phyloP scores from a whole-genome alignment of 2,329 filamentous ascomycete species.

The Trichophyton rubrum region DNA sequence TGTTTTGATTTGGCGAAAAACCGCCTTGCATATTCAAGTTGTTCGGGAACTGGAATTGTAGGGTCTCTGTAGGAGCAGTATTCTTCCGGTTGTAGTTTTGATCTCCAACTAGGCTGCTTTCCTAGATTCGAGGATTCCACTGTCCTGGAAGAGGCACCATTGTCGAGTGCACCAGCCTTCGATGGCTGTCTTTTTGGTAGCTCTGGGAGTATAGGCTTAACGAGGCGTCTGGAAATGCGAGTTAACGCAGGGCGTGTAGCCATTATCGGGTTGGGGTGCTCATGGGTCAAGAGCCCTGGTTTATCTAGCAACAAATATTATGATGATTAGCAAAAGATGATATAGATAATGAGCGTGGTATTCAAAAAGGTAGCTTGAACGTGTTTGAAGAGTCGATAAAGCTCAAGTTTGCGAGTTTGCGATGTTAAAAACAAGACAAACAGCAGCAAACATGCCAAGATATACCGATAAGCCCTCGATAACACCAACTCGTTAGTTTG shows the following conservation, averaged over 20 bases:
- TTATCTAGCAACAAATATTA: not conserved
- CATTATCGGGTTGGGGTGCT: not conserved
- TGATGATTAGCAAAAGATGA: not conserved
- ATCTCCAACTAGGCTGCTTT: not conserved
- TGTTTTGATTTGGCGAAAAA: conserved; percentile 37
- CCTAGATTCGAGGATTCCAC: not conserved
- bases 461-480: not conserved
- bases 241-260: not conserved
- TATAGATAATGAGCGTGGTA: not conserved
- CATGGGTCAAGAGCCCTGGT: not conserved
- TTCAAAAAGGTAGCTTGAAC: not conserved
- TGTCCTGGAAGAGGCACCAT: not conserved
- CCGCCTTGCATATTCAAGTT: conserved; percentile 35
- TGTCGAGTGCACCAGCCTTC: not conserved
- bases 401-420: not conserved
- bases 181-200: not conserved
- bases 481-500: not conserved
- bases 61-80: conserved; percentile 40
- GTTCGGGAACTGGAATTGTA: conserved; percentile 28
- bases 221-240: not conserved
- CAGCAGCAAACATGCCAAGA: not conserved
- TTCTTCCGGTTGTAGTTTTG: not conserved
- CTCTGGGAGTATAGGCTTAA: not conserved
- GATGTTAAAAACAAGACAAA: not conserved
- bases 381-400: not conserved